Percentiles rank a stretch among this genome's conserved stretches.
Conservation (phyloP, 2,329 filamentous ascomycete genomes). For the Emericellopsis cladophorae region DNA sequence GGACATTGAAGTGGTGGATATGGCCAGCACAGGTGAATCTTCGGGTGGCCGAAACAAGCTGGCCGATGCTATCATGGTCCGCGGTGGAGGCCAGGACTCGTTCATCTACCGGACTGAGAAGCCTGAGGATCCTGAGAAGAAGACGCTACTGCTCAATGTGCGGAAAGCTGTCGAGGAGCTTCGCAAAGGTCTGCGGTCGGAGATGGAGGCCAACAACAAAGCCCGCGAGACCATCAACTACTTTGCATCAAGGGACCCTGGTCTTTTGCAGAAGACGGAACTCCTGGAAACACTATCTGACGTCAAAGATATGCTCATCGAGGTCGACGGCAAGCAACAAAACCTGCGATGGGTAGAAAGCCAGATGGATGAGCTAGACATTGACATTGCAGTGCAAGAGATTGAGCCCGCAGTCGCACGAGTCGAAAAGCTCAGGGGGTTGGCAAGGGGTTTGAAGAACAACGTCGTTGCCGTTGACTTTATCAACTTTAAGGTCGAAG, state of each 20-base stretch:
- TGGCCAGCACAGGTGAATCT: constrained; percentile 50
- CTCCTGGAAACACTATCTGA: constrained; percentile 67
- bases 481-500: constrained; percentile 82
- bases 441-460: constrained; percentile 70
- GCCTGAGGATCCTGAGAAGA: constrained; percentile 66
- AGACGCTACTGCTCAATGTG: constrained; percentile 72
- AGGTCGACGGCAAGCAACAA: constrained; percentile 92
- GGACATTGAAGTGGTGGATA: constrained; percentile 86
- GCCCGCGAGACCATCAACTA: constrained; percentile 77
- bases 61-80: constrained; percentile 79
- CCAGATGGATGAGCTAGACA: constrained; percentile 92
- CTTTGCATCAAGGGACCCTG: constrained; percentile 66
- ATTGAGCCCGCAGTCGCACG: constrained; percentile 75
- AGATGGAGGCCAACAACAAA: constrained; percentile 78
- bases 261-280: constrained; percentile 66
- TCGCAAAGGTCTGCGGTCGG: constrained; percentile 70
- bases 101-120: constrained; percentile 92
- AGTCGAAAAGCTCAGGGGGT: constrained; percentile 71
- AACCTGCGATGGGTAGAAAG: constrained; percentile 92
- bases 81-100: constrained; percentile 74
- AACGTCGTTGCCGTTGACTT: constrained; percentile 84
- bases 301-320: constrained; percentile 80
- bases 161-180: constrained; percentile 88
- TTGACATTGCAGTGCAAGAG: constrained; percentile 81
- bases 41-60: constrained; percentile 47